These are phyloP conservation scores for Colletotrichum sp. DNA, from an alignment of 2,329 filamentous ascomycete species.

Conservation along the genomic window DNA sequence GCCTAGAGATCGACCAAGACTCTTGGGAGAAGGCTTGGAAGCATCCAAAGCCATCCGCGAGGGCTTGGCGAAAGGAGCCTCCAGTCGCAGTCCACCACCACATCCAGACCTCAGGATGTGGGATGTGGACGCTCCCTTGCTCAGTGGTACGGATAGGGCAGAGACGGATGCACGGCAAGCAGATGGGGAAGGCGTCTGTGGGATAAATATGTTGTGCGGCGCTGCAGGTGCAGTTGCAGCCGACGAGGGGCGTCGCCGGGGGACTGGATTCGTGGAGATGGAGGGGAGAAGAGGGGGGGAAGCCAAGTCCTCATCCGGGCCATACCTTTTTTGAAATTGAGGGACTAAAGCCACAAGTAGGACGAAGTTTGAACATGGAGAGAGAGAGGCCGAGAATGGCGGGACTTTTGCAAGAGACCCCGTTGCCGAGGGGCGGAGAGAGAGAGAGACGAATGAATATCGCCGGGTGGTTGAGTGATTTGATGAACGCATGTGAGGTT, in stretches of 20 bases:
- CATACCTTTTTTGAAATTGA: not conserved
- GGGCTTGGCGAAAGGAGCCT: not conserved
- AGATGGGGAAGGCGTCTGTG: not conserved
- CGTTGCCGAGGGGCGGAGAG: not conserved
- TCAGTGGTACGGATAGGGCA: conserved; percentile 7
- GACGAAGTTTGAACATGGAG: not conserved
- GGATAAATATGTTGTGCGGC: conserved; percentile 11
- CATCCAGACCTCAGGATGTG: not conserved
- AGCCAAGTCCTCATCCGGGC: not conserved
- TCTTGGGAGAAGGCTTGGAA: conserved; percentile 13
- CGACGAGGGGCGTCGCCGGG: conserved; percentile 12
- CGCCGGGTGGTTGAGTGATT: not conserved
- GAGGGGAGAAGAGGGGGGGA: not conserved
- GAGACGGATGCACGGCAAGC: conserved; percentile 16
- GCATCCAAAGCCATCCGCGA: not conserved
- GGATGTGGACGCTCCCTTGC: not conserved
- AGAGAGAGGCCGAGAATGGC: not conserved
- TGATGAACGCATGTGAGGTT: not conserved
- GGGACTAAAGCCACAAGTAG: not conserved
- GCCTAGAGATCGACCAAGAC: conserved; percentile 15
- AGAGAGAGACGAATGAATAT: not conserved
- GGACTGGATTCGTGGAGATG: conserved; percentile 17
- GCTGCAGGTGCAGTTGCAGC: conserved; percentile 16
- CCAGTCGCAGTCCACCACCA: not conserved
- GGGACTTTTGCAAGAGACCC: not conserved